Evolutionary conservation across 768 basidiomycete species (phyloP).

Genomic region (Termitomyces sp.): DNA sequence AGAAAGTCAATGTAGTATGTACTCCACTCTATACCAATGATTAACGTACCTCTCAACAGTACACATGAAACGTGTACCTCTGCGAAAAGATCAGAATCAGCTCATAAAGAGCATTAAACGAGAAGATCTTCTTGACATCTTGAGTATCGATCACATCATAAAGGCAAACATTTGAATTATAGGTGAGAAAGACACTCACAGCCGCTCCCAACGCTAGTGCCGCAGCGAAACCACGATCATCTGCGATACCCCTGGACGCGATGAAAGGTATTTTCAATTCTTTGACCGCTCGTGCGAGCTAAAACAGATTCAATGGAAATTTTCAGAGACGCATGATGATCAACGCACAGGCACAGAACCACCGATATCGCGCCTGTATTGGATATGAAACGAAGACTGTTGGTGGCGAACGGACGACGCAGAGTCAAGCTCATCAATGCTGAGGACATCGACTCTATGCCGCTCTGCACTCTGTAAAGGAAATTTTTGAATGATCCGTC

Average conservation of each 20-base stretch:
- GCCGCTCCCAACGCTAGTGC: constrained; percentile 79
- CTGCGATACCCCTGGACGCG: constrained; percentile 88
- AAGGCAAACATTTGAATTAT: background rate
- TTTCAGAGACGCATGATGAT: background rate
- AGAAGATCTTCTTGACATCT: constrained; percentile 45
- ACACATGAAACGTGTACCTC: constrained; percentile 87
- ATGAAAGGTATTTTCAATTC: constrained; percentile 84
- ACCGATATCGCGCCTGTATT: constrained; percentile 79
- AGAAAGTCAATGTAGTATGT: background rate
- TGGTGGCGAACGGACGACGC: background rate
- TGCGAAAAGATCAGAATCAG: constrained; percentile 6
- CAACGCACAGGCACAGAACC: constrained; percentile 70
- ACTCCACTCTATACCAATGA: background rate
- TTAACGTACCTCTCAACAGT: constrained; percentile 68
- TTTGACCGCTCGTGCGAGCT: constrained; percentile 85
- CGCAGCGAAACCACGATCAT: constrained; percentile 79
- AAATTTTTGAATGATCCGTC: background rate
- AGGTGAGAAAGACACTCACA: constrained; percentile 38
- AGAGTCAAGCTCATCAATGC: constrained; percentile 94
- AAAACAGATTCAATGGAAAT: background rate
- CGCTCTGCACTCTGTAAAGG: constrained; percentile 49
- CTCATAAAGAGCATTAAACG: constrained; percentile 16
- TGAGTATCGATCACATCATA: constrained; percentile 21
- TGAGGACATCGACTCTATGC: constrained; percentile 81
- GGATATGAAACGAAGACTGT: background rate